A percentile compares a stretch with the other conserved stretches of the same genome.
Conservation (phyloP, 495 filamentous ascomycete species). For the Mytilinidion resinicola region DNA sequence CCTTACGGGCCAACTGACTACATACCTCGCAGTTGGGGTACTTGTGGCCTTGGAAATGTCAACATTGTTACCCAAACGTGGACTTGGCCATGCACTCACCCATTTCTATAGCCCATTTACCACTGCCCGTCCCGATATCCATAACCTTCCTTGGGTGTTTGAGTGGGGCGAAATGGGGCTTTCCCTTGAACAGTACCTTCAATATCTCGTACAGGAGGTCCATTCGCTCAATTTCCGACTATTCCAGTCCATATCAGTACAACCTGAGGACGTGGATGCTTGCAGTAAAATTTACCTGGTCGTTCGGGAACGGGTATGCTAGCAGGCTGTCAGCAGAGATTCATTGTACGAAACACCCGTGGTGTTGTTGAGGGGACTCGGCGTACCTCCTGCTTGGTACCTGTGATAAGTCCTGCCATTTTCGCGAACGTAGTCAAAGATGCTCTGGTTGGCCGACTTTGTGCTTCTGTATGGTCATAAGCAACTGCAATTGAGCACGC, state of each 20-base stretch:
- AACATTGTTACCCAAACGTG: background rate
- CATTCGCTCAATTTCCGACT: conserved; percentile 31
- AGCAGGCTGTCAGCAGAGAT: conserved; percentile 11
- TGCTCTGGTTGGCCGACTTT: conserved; percentile 32
- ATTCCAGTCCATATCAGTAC: conserved; percentile 6
- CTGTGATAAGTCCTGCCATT: conserved; percentile 34
- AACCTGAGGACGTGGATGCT: background rate
- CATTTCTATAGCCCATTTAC: conserved; percentile 35
- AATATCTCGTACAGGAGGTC: conserved; percentile 33
- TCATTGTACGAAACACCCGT: background rate
- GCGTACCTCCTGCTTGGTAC: conserved; percentile 29
- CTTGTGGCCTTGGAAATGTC: background rate
- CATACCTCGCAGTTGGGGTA: conserved; percentile 6
- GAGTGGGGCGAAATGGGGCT: conserved; percentile 28
- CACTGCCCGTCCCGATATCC: conserved; percentile 34
- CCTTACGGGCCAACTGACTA: conserved; percentile 11
- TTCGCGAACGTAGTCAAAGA: conserved; percentile 32
- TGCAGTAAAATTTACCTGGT: conserved; percentile 22
- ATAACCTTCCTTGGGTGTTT: conserved; percentile 26
- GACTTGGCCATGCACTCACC: conserved; percentile 17
- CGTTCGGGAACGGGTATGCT: conserved; percentile 34
- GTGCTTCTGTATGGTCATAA: conserved; percentile 27
- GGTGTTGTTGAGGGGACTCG: background rate
- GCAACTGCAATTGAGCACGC: conserved; percentile 6
- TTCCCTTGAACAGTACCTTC: conserved; percentile 29